Conservation (phyloP, 2,329 filamentous ascomycete genomes). For the Pestalotiopsis sp. region DNA sequence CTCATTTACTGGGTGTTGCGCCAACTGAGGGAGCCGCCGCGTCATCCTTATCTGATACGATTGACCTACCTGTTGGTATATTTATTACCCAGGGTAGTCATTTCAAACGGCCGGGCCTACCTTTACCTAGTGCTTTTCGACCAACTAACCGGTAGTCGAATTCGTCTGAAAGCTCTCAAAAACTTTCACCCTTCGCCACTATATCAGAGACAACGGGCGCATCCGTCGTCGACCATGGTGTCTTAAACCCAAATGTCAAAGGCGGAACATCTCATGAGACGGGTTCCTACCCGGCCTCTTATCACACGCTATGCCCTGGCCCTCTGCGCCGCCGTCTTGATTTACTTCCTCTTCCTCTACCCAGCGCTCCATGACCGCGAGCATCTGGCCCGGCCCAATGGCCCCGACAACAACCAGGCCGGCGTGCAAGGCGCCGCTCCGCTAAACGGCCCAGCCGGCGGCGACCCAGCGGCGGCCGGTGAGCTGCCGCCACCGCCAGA, state of each 20-base stretch:
- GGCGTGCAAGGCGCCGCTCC: neutral
- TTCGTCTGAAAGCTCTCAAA: neutral
- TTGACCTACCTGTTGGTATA: neutral
- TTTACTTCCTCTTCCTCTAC: constrained; percentile 29
- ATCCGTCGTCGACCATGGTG: constrained; percentile 1
- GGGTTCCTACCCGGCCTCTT: constrained; percentile 24
- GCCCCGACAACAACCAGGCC: constrained; percentile 2
- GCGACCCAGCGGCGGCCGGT: neutral
- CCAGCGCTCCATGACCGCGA: neutral
- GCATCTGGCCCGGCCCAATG: neutral
- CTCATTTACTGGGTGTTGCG: neutral
- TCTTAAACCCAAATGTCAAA: constrained; percentile 1
- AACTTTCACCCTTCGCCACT: neutral
- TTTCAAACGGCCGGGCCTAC: too few species aligned
- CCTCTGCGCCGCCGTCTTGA: constrained; percentile 31
- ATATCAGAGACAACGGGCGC: neutral
- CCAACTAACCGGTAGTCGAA: neutral
- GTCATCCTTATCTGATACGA: neutral
- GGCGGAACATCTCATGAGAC: constrained; percentile 14
- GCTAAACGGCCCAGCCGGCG: neutral
- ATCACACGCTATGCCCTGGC: constrained; percentile 31
- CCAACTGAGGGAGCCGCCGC: neutral
- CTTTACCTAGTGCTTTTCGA: neutral
- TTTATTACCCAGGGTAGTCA: too few species aligned
- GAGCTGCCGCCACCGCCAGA: neutral